Base-by-base conservation (phyloP, 169 alveolate genomes). In the Plasmodium ovale region DNA sequence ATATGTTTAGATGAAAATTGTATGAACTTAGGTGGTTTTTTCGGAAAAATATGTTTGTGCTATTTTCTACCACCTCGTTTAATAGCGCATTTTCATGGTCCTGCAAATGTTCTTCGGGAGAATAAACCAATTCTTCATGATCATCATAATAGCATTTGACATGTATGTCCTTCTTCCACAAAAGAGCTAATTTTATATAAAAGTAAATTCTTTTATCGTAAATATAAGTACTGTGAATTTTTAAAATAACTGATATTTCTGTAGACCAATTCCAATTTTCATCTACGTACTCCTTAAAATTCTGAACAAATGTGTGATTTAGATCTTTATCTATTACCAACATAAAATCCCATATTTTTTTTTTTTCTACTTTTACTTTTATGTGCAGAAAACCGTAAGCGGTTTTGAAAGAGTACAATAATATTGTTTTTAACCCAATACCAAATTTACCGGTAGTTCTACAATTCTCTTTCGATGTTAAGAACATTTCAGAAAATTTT, bases 371-470 rank as follows among this genome's bases (percentile, higher is more conserved):
- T 51, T 72, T 51, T 69, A 69, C 73, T 60, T 85, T 85, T 59
- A 85, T 68, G 37, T 85, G 91, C 62, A 85, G 58, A 85, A 85
- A 85, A 0, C 91, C 91, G 62, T 85, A 85, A 4, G 91, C 91
- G 21, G 91, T 85, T 85, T 85, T 85, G 39, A 54, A 54, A 2
- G 91, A 85, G 60, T 85, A 85, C 19, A 85, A 62, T 16, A 85
- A 51, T 21, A 85, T 85, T 27, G 87, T 85, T 44, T 85, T 85
- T 39, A 85, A 70, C 14, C 91, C 91, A 14, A 85, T 85, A 35
- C 91, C 91, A 67, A 85, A 85, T 59, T 85, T 85, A 27, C 91
- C 91, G 25, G 77, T 44, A 2, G 91, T 85, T 85, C 37, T 68
- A 62, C 87, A 5, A 14, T 85, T 60, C 9, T 69, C 91, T 44